A percentile compares a stretch with the other conserved stretches of the same genome.
Conservation (phyloP, 2,329 filamentous ascomycete species). For the Talaromyces sp. region DNA sequence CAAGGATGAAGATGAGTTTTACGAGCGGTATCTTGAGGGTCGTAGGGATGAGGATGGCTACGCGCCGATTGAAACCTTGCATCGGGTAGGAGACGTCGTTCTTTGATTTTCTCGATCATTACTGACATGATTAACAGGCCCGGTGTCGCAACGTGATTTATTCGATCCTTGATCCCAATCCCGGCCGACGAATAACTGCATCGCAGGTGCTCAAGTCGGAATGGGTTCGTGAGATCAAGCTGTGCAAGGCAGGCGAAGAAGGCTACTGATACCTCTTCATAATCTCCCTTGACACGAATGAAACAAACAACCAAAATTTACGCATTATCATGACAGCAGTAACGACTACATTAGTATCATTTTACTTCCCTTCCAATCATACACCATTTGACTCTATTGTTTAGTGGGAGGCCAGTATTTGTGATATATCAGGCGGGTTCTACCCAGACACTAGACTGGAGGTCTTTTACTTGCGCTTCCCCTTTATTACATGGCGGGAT, state of each 20-base stretch:
- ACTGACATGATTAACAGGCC: slow-evolving; percentile 53
- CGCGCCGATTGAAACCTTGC: slow-evolving; percentile 88
- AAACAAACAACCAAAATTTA: neutral
- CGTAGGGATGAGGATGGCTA: slow-evolving; percentile 93
- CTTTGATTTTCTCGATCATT: neutral
- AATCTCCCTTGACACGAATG: neutral
- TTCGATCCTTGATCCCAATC: slow-evolving; percentile 94
- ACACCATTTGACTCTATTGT: slow-evolving; percentile 5
- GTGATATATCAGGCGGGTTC: slow-evolving; percentile 15
- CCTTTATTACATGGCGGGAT: neutral
- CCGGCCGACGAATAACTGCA: slow-evolving; percentile 83
- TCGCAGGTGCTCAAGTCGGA: slow-evolving; percentile 97
- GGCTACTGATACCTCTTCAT: slow-evolving; percentile 57
- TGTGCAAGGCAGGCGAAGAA: slow-evolving; percentile 95
- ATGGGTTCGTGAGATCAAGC: slow-evolving; percentile 95
- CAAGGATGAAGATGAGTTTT: slow-evolving; percentile 96
- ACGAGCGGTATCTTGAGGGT: slow-evolving; percentile 86
- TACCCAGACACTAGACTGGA: slow-evolving; percentile 9
- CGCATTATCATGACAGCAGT: slow-evolving; percentile 11
- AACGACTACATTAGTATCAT: slow-evolving; percentile 6
- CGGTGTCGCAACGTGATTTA: slow-evolving; percentile 98
- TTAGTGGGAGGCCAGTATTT: slow-evolving; percentile 11
- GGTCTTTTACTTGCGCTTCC: neutral
- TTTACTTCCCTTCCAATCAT: neutral
- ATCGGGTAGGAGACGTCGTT: slow-evolving; percentile 63